A percentile compares a stretch with the other conserved stretches of the same genome.
These are phyloP conservation scores for Euphorbia celastroides DNA, from an alignment of 441 rosid species.

Conservation along the genomic window DNA sequence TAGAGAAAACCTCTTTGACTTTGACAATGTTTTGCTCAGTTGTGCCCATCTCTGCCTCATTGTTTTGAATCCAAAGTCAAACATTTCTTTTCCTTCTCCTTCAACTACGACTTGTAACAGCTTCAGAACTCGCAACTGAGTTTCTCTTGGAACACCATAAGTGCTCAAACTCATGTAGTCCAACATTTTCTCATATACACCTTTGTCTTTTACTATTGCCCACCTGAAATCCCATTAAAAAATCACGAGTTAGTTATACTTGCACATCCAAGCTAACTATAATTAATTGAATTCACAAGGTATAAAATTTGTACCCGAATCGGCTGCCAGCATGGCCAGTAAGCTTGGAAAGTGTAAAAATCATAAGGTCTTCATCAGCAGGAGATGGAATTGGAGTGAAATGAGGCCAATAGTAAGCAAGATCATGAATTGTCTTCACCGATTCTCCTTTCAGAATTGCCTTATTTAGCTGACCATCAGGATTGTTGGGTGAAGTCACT, in stretches of 20 bases:
- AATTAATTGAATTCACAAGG: no score
- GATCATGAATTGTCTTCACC: constrained; percentile 43
- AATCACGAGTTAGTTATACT: background rate
- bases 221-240: constrained; percentile 25
- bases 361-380: constrained; percentile 39
- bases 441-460: constrained; percentile 41
- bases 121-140: constrained; percentile 42
- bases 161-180: constrained; percentile 17
- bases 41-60: constrained; percentile 42
- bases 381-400: constrained; percentile 49
- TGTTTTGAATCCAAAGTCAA: constrained; percentile 34
- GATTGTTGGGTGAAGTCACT: constrained; percentile 70
- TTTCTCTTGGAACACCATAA: constrained; percentile 37
- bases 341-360: constrained; percentile 56
- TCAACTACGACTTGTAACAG: constrained; percentile 31
- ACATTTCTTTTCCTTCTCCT: constrained; percentile 24
- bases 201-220: constrained; percentile 48
- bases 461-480: constrained; percentile 48
- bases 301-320: constrained; percentile 45
- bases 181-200: constrained; percentile 34
- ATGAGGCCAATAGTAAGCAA: constrained; percentile 71
- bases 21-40: constrained; percentile 25
- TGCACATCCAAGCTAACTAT: no score
- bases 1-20: constrained; percentile 38
- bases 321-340: constrained; percentile 68